Evolutionary conservation across 2,329 filamentous ascomycete genomes (phyloP), one percentile per base, ranked within the genome.

Genomic region (Thermomyces lanuginosus): DNA sequence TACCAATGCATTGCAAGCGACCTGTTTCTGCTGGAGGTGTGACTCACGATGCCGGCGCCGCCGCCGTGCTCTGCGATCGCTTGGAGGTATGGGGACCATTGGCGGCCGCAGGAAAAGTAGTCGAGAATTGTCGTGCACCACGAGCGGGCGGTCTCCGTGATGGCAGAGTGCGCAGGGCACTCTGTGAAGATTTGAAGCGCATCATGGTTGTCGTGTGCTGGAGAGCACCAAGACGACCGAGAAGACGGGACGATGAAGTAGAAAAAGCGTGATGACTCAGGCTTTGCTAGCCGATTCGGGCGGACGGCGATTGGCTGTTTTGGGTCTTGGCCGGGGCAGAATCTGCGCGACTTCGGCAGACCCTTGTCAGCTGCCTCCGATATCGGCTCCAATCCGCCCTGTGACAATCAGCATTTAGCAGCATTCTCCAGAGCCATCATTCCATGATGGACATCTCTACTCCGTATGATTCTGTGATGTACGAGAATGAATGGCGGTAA

Each of bases 11-110:
- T 16, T 24, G 21, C 22, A 7, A 24, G 5, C n/a, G 12, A 10
- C 7, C 6, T 9, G 21, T 8, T 21, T 25, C 7, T 26, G n/a
- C n/a, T n/a, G 22, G 6, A 22, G 25, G 28, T 16, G 20, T 15
- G 18, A 63, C 71, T 49, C 60, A 76, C 69, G 63, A 49, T 35
- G 63, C 57, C 34, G 63, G 49, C 34, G 66, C 55, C 21, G 59
- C 51, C 29, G 55, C 59, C 21, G 60, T 63, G 36, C 58, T 61
- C 39, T 61, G 58, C 24, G 44, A 45, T 45, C 60, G 50, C 45
- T 54, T 60, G 17, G 43, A 34, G 19, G 39, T 34, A 48, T 60
- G 54, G 38, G 59, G 57, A 39, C 59, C 58, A 28, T 58, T 40
- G 36, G 57, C 55, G 29, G 56, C 51, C 29, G 55, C 49, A 27